Base-by-base conservation (phyloP, 1,284 basidiomycete species). In the Hypsizygus ulmarius region DNA sequence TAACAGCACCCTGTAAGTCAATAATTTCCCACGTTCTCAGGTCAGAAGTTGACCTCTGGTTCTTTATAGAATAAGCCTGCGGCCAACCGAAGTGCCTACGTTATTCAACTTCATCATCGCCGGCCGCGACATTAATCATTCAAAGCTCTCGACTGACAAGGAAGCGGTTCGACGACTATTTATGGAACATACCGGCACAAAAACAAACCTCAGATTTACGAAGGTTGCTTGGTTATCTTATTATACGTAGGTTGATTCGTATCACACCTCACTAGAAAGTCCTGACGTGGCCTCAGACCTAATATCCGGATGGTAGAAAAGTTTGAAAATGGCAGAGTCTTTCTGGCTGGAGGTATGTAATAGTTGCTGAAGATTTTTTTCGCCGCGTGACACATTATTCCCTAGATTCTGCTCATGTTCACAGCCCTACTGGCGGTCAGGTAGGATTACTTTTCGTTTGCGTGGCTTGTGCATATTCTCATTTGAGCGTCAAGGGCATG, bases 401-500 rank as follows among this genome's bases (percentile, higher is more conserved):
- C 16, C 11, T 48, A 77, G 75, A 72, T 56, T 61, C 70, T 28
- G 71, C 63, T 3, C 71, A 72, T 51, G 65, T 71, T 12, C 75
- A 76, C 49, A 73, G 68, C 38, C 73, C 72, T 18, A 65, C 68
- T 0, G 75, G 75, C n/a, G 71, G 73, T 3, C 73, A 76, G 43
- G 63, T 61, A 45, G 33, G 55, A 42, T 38, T 8, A 28, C 19
- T 30, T 32, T 39, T 21, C 3, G 14, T 5, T n/a, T 6, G 7
- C 8, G 38, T 27, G 21, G 21, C 15, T 25, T 10, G 5, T 27
- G 4, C 28, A 32, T 41, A 36, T 47, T n/a, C 28, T 38, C 7
- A 18, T 37, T 35, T 30, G 21, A 14, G 39, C 35, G 36, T 34
- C 11, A 40, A 68, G 62, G 69, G 67, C 2, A 64, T 69, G 58